Evolutionary conservation across 345 rosid genomes (phyloP), one percentile per base, ranked within the genome.

Genomic region (Salix dunnii): DNA sequence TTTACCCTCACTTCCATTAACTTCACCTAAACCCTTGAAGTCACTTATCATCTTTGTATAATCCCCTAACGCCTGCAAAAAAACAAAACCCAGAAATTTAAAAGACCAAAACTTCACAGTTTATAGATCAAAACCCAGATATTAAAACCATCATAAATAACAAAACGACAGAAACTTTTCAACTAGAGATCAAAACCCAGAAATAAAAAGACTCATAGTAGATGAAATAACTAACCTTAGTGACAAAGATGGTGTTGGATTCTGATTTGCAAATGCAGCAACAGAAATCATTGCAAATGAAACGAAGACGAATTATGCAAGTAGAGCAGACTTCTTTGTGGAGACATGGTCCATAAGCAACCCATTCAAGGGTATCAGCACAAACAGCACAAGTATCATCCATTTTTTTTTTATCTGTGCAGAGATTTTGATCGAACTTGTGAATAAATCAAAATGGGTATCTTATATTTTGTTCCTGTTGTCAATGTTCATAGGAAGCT

Each of bases 271-370:
- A 81, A 11, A 81, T 72, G 77, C 83, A 81, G 68, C 83, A 81
- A 21, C 40, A 67, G 36, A 55, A 74, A 73, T 81, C 80, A 10
- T 81, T 67, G 73, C 80, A 81, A 35, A 81, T 68, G 71, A 81
- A 81, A 21, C 83, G 80, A 55, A 81, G 83, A 17, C 72, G 83
- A 31, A 72, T 49, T 35, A 68, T 68, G 77, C 83, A 76, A 18
- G 80, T 81, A 23, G 80, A 76, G 77, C 83, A 81, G 40, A 81
- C 80, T 64, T 81, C 83, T 27, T 77, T 80, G 28, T 81, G 80
- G 61, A 77, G 75, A 28, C 75, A 81, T 7, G 80, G 27, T 49
- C 80, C 83, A 14, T 76, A 76, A 2, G 77, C 83, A 43, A 81
- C 80, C 80, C 83, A 81, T 25, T 81, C 77, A 11, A 81, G 69